These are phyloP conservation scores for Penicillium odoratum DNA, from an alignment of 495 filamentous ascomycete genomes.

Conservation along the genomic window DNA sequence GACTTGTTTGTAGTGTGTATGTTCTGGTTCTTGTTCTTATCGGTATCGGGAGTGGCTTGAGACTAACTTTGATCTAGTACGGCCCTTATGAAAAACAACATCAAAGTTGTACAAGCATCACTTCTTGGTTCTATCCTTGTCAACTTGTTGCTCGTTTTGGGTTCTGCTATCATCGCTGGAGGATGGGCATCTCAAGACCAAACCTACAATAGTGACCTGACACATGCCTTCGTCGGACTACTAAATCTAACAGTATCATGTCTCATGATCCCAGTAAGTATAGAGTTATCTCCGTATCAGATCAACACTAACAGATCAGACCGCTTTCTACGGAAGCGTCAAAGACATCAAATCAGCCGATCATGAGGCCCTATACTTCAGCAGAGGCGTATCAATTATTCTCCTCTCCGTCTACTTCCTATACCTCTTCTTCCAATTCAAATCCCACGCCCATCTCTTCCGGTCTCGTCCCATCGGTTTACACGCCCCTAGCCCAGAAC, in stretches of 20 bases:
- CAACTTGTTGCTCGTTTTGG: conserved; percentile 83
- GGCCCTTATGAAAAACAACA: conserved; percentile 60
- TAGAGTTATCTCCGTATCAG: conserved; percentile 58
- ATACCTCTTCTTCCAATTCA: conserved; percentile 88
- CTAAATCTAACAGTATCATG: conserved; percentile 87
- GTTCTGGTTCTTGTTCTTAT: not conserved
- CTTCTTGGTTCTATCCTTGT: conserved; percentile 84
- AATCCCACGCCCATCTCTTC: conserved; percentile 88
- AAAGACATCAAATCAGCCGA: conserved; percentile 64
- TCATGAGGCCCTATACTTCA: conserved; percentile 18
- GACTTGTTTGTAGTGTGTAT: too few species aligned
- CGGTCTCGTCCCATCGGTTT: conserved; percentile 53
- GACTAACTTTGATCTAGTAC: conserved; percentile 25
- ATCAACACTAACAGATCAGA: conserved; percentile 40
- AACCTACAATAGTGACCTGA: conserved; percentile 92
- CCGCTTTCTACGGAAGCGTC: conserved; percentile 75
- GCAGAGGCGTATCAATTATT: conserved; percentile 33
- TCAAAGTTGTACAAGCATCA: conserved; percentile 85
- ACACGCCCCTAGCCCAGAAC: not conserved
- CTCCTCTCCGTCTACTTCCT: conserved; percentile 79
- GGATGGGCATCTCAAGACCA: conserved; percentile 86
- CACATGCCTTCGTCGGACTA: conserved; percentile 90
- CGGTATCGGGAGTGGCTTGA: not conserved
- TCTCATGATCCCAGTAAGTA: conserved; percentile 81
- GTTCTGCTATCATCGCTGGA: conserved; percentile 85